Evolutionary conservation across 257 asterid species (phyloP), one percentile per base, ranked within the genome.

Genomic region (Parsonsia alboflavescens): DNA sequence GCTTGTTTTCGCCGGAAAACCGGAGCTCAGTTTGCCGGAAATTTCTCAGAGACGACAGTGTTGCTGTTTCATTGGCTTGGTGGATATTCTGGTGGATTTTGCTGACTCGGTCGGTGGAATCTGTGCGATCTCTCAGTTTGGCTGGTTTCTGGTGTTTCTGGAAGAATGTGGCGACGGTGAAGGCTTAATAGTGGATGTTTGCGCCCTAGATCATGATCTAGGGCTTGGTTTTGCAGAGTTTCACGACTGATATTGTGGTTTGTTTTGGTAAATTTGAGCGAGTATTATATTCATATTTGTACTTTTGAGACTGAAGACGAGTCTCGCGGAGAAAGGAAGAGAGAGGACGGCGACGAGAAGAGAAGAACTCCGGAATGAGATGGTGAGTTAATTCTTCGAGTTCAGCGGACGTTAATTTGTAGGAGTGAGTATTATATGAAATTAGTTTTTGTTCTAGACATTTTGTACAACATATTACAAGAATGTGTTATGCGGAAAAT

Each of bases 131-230:
- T 84, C 86, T 70, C 88, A 79, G 87, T 77, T 85, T 84, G 85
- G 74, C 86, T 73, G 82, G 77, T 80, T 73, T 63, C 42, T 58
- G 83, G 68, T 45, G 87, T 75, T 76, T 69, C 70, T 45, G 17
- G n/a, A 91, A 75, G 89, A 93, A 93, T 93, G 98, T 88, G 91
- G 96, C 75, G 82, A 58, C 85, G 42, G n/a, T 86, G 50, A 71
- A 78, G 76, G 71, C 71, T 44, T 73, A 75, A 75, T 79, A 53
- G 75, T 65, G 82, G 82, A 53, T 73, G 30, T 41, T 82, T 50
- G 28, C 48, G 86, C 84, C 87, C 81, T 85, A 85, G 94, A 90
- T 88, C 90, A 75, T 21, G 76, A 82, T 75, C 83, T 86, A 68
- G 85, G 88, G 90, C 88, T 36, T 44, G 67, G 78, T 70, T 4